Percentiles rank a stretch among this genome's conserved stretches.
Evolutionary conservation across 352 stramenopile genomes (phyloP).

Genomic region (Thalassiosira pacifica): DNA sequence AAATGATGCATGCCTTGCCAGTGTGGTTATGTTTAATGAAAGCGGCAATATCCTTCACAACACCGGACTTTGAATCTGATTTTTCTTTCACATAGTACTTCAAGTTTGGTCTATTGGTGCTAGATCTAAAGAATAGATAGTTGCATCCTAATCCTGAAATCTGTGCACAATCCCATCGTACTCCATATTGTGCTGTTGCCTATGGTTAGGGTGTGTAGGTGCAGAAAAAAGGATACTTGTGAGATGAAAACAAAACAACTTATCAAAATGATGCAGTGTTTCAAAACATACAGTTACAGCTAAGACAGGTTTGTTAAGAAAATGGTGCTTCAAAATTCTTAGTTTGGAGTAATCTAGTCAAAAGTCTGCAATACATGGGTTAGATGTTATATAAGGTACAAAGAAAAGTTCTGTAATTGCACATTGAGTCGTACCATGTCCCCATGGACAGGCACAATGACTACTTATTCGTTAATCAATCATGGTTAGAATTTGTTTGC

Average conservation of each 20-base stretch:
- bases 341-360: constrained; percentile 93
- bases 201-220: constrained; percentile 48
- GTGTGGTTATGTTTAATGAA: constrained; percentile 87
- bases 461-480: too few relatives aligned
- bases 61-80: constrained; percentile 60
- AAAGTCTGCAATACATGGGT: constrained; percentile 67
- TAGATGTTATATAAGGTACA: too few relatives aligned
- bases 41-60: constrained; percentile 85
- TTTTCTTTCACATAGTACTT: constrained; percentile 90
- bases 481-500: too few relatives aligned
- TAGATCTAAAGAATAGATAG: constrained; percentile 91
- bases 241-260: constrained; percentile 16
- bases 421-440: constrained; percentile 57
- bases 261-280: too few relatives aligned
- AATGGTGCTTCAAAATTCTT: constrained; percentile 90
- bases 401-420: too few relatives aligned
- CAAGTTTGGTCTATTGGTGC: constrained; percentile 92
- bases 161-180: constrained; percentile 73
- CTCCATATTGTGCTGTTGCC: constrained; percentile 85
- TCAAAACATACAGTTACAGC: constrained; percentile 93
- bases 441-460: constrained; percentile 64
- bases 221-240: neutral
- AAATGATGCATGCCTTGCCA: constrained; percentile 90
- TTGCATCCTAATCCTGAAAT: constrained; percentile 69
- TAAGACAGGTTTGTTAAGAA: constrained; percentile 91